Percentiles rank a stretch among this genome's conserved stretches.
phyloP scores from a whole-genome alignment of 2,329 filamentous ascomycete genomes.

The Penicillium sp. region DNA sequence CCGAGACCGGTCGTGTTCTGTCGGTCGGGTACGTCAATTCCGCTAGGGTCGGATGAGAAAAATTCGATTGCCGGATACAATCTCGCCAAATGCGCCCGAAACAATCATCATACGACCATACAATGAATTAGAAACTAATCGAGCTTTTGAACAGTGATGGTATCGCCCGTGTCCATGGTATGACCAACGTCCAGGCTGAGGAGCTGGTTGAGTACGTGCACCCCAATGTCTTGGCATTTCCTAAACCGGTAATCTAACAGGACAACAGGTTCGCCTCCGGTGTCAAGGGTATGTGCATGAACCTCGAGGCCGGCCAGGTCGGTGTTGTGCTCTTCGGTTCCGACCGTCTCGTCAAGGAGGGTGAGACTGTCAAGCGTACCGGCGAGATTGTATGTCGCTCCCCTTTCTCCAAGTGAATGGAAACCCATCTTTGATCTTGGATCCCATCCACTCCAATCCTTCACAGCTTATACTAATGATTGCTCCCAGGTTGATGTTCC shows the following conservation, averaged over 20 bases:
- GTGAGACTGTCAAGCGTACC: slow-evolving; percentile 99
- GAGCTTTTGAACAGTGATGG: slow-evolving; percentile 69
- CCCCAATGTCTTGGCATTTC: slow-evolving; percentile 16
- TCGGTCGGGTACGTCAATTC: slow-evolving; percentile 83
- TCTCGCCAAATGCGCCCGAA: slow-evolving; percentile 25
- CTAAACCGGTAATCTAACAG: slow-evolving; percentile 23
- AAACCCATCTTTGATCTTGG: slow-evolving; percentile 8
- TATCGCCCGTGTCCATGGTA: slow-evolving; percentile 99
- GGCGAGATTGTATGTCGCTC: slow-evolving; percentile 82
- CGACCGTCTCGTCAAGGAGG: slow-evolving; percentile 99
- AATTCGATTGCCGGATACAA: slow-evolving; percentile 29
- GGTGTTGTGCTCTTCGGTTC: slow-evolving; percentile 99
- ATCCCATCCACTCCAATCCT: neutral
- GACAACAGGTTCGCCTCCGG: slow-evolving; percentile 85
- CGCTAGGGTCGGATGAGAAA: slow-evolving; percentile 24
- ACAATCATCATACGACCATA: slow-evolving; percentile 8
- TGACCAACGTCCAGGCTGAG: slow-evolving; percentile 99
- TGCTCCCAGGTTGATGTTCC: slow-evolving; percentile 79
- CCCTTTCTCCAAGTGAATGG: neutral
- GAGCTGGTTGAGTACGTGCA: slow-evolving; percentile 95
- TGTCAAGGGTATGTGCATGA: slow-evolving; percentile 99
- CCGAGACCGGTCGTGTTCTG: slow-evolving; percentile 97
- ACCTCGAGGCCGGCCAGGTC: slow-evolving; percentile 99
- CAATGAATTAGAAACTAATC: slow-evolving; percentile 16
- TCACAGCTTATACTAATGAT: slow-evolving; percentile 11